Evolutionary conservation across 371 early-diverging fungal genomes (phyloP).

Genomic region (Haplosporangium sp.): DNA sequence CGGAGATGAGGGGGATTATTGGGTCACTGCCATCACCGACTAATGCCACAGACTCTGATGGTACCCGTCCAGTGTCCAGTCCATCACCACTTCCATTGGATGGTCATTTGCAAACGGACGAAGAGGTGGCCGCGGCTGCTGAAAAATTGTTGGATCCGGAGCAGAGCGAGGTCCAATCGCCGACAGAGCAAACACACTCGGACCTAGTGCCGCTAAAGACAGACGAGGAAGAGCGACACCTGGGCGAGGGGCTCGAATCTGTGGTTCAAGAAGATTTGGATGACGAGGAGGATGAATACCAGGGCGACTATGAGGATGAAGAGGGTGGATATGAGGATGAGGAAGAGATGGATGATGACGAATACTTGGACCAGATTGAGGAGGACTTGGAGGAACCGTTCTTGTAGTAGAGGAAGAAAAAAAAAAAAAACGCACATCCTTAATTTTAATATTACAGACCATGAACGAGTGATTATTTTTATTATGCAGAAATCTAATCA

Average conservation of each 20-base stretch:
- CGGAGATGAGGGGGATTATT: slow-evolving; percentile 21
- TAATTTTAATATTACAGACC: background rate
- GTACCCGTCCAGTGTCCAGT: slow-evolving; percentile 17
- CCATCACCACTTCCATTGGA: slow-evolving; percentile 19
- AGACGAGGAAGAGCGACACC: slow-evolving; percentile 19
- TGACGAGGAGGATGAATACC: slow-evolving; percentile 34
- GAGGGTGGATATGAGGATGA: slow-evolving; percentile 21
- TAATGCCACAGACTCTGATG: slow-evolving; percentile 1
- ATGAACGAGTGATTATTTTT: no score
- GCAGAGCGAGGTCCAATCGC: no score
- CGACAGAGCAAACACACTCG: background rate
- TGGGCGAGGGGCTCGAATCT: background rate
- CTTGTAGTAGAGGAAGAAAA: slow-evolving; percentile 11
- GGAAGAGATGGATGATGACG: slow-evolving; percentile 42
- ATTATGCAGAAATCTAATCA: background rate
- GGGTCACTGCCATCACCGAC: slow-evolving; percentile 19
- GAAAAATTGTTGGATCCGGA: background rate
- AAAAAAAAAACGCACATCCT: background rate
- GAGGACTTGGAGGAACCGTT: slow-evolving; percentile 46
- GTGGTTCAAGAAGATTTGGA: slow-evolving; percentile 13
- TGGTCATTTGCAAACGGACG: slow-evolving; percentile 15
- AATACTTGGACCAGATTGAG: slow-evolving; percentile 46
- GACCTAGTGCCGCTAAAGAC: slow-evolving; percentile 19
- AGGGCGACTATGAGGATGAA: slow-evolving; percentile 37
- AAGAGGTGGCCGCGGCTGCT: slow-evolving; percentile 18